Conservation (phyloP, 805 yeast species). For the Yamadazyma laniorum region DNA sequence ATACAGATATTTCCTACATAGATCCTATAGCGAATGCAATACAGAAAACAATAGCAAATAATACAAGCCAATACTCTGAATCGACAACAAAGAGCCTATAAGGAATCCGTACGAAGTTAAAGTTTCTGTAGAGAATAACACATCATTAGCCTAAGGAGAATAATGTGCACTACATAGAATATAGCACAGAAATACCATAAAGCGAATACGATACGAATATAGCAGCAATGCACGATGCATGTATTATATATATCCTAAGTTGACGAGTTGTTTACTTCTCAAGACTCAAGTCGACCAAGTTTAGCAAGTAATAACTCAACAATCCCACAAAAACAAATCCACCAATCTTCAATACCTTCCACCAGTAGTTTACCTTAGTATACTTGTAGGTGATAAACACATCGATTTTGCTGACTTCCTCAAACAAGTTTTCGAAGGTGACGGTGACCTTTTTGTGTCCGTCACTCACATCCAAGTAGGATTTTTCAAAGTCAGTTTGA, state of each 20-base stretch:
- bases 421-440: slow-evolving; percentile 59
- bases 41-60: background rate
- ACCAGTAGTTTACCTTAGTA: slow-evolving; percentile 48
- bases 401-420: slow-evolving; percentile 57
- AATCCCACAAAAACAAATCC: slow-evolving; percentile 60
- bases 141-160: no score
- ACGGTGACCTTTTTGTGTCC: slow-evolving; percentile 80
- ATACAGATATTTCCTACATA: no score
- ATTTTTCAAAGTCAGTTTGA: slow-evolving; percentile 35
- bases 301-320: slow-evolving; percentile 48
- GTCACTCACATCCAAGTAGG: slow-evolving; percentile 67
- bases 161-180: no score
- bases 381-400: slow-evolving; percentile 64
- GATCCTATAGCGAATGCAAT: no score
- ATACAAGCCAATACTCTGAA: no score
- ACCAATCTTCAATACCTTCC: slow-evolving; percentile 68
- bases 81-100: no score
- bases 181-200: no score
- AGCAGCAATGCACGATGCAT: no score
- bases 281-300: slow-evolving; percentile 28
- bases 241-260: background rate
- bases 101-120: no score
- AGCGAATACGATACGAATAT: no score
- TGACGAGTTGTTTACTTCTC: background rate
- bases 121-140: no score